A percentile compares a stretch with the other conserved stretches of the same genome.
These are phyloP conservation scores for Coemansia umbellata DNA, from an alignment of 192 early-diverging fungal species.

Conservation along the genomic window DNA sequence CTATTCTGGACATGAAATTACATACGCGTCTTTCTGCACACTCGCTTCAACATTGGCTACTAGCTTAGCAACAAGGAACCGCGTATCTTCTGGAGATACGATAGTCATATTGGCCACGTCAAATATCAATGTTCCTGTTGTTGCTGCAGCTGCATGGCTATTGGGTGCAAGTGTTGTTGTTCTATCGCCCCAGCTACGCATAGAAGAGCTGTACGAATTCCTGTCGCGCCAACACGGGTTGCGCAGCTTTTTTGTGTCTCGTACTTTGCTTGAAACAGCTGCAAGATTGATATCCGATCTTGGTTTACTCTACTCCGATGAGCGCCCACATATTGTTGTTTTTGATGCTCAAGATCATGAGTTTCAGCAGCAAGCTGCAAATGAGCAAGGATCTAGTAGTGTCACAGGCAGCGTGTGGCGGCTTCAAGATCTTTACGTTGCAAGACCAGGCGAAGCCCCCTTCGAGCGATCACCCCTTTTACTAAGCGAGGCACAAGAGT, in stretches of 20 bases:
- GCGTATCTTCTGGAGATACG: slow-evolving; percentile 1
- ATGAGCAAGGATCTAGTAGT: background rate
- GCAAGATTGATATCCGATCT: slow-evolving; percentile 5
- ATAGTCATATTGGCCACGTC: slow-evolving; percentile 21
- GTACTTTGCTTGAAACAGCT: background rate
- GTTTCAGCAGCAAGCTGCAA: background rate
- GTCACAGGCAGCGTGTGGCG: background rate
- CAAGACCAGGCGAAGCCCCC: background rate
- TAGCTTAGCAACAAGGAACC: slow-evolving; percentile 7
- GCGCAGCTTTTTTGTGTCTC: slow-evolving; percentile 21
- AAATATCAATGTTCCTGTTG: slow-evolving; percentile 26
- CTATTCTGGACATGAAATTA: slow-evolving; percentile 7
- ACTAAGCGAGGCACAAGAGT: slow-evolving; percentile 15
- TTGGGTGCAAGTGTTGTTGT: slow-evolving; percentile 20
- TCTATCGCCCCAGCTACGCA: slow-evolving; percentile 8
- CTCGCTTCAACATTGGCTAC: slow-evolving; percentile 7
- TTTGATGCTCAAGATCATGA: slow-evolving; percentile 3
- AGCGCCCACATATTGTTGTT: slow-evolving; percentile 3
- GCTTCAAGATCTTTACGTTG: slow-evolving; percentile 12
- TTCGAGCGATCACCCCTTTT: slow-evolving; percentile 5
- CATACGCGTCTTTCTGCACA: slow-evolving; percentile 5
- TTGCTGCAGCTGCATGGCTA: slow-evolving; percentile 27
- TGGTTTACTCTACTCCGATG: background rate
- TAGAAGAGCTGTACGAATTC: slow-evolving; percentile 3
- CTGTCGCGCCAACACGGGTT: slow-evolving; percentile 9